phyloP scores from a whole-genome alignment of 345 rosid species.

The Arabidopsis suecica region DNA sequence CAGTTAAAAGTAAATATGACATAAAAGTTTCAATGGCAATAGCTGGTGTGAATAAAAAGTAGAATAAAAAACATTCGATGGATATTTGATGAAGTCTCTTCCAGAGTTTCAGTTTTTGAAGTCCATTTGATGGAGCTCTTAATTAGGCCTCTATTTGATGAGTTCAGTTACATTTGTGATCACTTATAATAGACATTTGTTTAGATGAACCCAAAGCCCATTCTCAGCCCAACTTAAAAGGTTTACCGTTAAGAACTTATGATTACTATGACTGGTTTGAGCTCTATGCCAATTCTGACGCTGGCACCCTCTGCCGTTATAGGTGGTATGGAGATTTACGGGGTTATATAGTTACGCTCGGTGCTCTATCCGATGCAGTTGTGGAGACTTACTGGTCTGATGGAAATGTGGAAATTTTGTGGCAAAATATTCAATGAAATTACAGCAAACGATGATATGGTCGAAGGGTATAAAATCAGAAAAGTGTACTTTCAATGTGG shows the following conservation, averaged over 20 bases:
- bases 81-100: background rate
- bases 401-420: conserved; percentile 45
- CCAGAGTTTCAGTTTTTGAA: background rate
- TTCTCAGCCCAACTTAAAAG: conserved; percentile 46
- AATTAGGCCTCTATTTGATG: background rate
- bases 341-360: conserved; percentile 44
- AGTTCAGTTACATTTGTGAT: conserved; percentile 4
- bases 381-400: conserved; percentile 53
- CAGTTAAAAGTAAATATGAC: background rate
- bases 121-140: background rate
- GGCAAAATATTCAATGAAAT: conserved; percentile 37
- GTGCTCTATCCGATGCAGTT: conserved; percentile 53
- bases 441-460: background rate
- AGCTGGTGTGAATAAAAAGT: background rate
- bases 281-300: background rate
- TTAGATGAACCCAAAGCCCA: conserved; percentile 44
- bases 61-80: background rate
- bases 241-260: background rate
- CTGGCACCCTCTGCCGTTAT: conserved; percentile 24
- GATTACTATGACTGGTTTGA: background rate
- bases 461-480: background rate
- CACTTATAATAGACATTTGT: background rate
- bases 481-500: background rate
- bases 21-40: background rate
- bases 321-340: conserved; percentile 48